Base-by-base conservation (phyloP, 1,284 basidiomycete species). In the Stygiomarasmius scandens region DNA sequence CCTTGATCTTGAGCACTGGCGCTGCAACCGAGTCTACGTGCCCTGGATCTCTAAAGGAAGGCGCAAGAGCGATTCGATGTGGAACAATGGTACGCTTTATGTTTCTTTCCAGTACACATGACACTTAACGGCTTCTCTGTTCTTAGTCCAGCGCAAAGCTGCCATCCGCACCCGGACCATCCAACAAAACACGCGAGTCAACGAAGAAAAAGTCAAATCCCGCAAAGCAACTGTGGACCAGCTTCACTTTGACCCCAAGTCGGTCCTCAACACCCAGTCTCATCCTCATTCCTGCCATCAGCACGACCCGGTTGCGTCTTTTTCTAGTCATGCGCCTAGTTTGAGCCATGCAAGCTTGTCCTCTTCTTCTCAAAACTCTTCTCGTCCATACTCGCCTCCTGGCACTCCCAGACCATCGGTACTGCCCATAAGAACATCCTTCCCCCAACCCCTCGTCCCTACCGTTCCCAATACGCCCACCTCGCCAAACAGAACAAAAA, bases 11-110 rank as follows among this genome's bases (percentile, higher is more conserved):
- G 70, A 74, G 2, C 79, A 82, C 61, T 73, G 74, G 56, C 69
- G 74, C 0, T 82, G 79, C 59, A 80, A 82, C 58, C 65, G 71
- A 2, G 72, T 79, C 1, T 81, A 76, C 56, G 74, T 77, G 3
- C 79, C 79, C 0, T 81, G 78, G 77, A 59, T 74, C 6, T 77
- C 75, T 41, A 78, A 78, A 59, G 77, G 78, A 19, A 65, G 65
- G 32, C 65, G 78, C n/a, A 61, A 66, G 29, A 74, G 73, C 23
- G 66, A 71, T 45, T 67, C 74, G 0, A 57, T 65, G 24, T 73
- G 69, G 69, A 74, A 74, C 2, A 69, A 65, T 34, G 64, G 74
- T 75, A 43, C 46, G 69, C n/a, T n/a, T n/a, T n/a, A n/a, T 58
- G 2, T n/a, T 24, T 20, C 43, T 23, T 34, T 10, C 27, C 41